Percentiles rank a stretch among this genome's conserved stretches.
phyloP scores from a whole-genome alignment of 208 protist genomes.

The Trypanosoma grayi region DNA sequence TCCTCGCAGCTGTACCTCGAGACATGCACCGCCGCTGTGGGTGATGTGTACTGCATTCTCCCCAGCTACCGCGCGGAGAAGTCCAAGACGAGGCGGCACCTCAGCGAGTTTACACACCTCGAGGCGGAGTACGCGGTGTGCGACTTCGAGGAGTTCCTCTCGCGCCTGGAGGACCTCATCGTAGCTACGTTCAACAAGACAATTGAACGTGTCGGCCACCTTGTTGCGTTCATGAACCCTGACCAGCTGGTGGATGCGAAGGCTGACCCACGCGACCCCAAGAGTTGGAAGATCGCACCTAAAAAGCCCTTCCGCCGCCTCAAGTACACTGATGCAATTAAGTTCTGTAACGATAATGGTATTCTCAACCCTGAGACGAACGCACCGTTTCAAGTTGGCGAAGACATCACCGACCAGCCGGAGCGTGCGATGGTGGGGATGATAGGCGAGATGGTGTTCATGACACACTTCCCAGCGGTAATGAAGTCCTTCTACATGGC shows the following conservation, averaged over 20 bases:
- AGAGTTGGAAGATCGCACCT: conserved; percentile 90
- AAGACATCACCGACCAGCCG: conserved; percentile 98
- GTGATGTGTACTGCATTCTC: conserved; percentile 96
- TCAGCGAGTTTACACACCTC: conserved; percentile 99
- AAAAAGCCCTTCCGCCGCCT: conserved; percentile 96
- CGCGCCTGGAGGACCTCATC: conserved; percentile 95
- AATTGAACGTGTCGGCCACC: conserved; percentile 57
- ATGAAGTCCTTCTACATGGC: conserved; percentile 99
- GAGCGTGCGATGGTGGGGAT: conserved; percentile 97
- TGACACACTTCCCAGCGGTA: conserved; percentile 96
- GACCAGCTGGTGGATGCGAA: conserved; percentile 60
- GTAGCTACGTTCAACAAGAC: conserved; percentile 80
- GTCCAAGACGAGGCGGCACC: conserved; percentile 96
- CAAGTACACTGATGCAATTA: conserved; percentile 96
- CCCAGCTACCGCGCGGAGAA: conserved; percentile 98
- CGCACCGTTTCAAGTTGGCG: conserved; percentile 90
- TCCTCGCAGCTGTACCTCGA: conserved; percentile 99
- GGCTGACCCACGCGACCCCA: conserved; percentile 53
- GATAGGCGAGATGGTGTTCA: conserved; percentile 96
- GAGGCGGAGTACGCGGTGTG: conserved; percentile 98
- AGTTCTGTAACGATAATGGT: conserved; percentile 93
- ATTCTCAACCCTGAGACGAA: conserved; percentile 93
- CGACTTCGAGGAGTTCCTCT: conserved; percentile 95
- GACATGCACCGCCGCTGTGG: conserved; percentile 93
- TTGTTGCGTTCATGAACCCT: conserved; percentile 93